phyloP scores from a whole-genome alignment of 2,329 filamentous ascomycete species.

The Alternaria rosae region DNA sequence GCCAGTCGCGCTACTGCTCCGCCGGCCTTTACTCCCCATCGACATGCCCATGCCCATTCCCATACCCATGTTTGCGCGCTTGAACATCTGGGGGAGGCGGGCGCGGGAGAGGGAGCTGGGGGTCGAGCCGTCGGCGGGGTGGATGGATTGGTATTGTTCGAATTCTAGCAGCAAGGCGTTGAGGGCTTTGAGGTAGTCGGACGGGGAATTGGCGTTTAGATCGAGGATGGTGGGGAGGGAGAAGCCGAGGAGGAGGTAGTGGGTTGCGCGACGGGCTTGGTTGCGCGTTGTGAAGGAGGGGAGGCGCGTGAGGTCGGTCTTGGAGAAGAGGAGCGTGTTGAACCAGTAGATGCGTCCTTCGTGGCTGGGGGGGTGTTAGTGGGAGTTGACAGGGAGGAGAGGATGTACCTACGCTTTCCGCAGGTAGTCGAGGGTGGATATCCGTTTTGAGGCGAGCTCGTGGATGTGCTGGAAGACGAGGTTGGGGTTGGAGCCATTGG shows the following conservation, averaged over 20 bases:
- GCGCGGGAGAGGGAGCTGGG: constrained; percentile 76
- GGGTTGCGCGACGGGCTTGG: constrained; percentile 87
- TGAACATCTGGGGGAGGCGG: constrained; percentile 68
- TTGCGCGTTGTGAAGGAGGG: constrained; percentile 86
- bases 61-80: constrained; percentile 49
- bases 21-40: constrained; percentile 51
- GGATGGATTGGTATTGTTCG: constrained; percentile 88
- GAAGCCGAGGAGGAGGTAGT: constrained; percentile 90
- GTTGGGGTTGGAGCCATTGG: constrained; percentile 57
- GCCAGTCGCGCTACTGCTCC: constrained; percentile 68
- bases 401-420: constrained; percentile 76
- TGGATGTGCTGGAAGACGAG: constrained; percentile 74
- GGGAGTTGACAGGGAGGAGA: constrained; percentile 1
- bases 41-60: constrained; percentile 46
- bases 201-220: constrained; percentile 77
- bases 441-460: constrained; percentile 87
- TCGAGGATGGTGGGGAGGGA: constrained; percentile 91
- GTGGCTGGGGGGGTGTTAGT: constrained; percentile 66
- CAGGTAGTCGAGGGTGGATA: constrained; percentile 91
- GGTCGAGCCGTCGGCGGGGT: constrained; percentile 76
- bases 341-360: constrained; percentile 98
- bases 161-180: constrained; percentile 89
- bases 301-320: constrained; percentile 78
- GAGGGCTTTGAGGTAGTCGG: constrained; percentile 86
- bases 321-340: constrained; percentile 92